Evolutionary conservation across 2,329 filamentous ascomycete genomes (phyloP).

Genomic region (Arthrobotrys pseudoclavata): DNA sequence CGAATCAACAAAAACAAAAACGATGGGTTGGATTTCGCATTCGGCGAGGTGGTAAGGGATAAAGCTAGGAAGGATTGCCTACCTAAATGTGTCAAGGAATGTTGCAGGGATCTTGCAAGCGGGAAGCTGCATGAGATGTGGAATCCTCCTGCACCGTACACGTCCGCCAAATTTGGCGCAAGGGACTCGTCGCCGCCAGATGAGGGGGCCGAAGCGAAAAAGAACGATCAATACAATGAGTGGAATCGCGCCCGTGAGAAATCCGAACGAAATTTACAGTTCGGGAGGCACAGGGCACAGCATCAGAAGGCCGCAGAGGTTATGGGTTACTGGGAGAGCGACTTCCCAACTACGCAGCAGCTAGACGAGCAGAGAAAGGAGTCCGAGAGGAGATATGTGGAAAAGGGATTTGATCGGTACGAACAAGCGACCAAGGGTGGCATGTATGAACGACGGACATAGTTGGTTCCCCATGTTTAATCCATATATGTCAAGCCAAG

Average conservation of each 20-base stretch:
- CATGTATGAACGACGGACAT: slow-evolving; percentile 41
- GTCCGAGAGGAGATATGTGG: slow-evolving; percentile 75
- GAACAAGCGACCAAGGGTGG: slow-evolving; percentile 83
- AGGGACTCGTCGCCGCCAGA: slow-evolving; percentile 36
- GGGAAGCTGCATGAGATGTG: slow-evolving; percentile 59
- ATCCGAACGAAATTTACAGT: slow-evolving; percentile 72
- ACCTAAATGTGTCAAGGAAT: slow-evolving; percentile 78
- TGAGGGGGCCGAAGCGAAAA: slow-evolving; percentile 70
- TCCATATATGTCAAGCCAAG: background rate
- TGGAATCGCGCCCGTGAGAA: slow-evolving; percentile 77
- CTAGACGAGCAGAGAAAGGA: slow-evolving; percentile 75
- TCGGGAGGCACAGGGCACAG: slow-evolving; percentile 81
- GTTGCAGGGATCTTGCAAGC: slow-evolving; percentile 69
- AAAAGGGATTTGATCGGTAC: slow-evolving; percentile 79
- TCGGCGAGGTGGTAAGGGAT: slow-evolving; percentile 79
- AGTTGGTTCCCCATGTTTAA: background rate
- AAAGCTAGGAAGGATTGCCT: slow-evolving; percentile 78
- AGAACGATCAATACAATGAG: slow-evolving; percentile 68
- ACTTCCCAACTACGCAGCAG: slow-evolving; percentile 92
- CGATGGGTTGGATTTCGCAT: slow-evolving; percentile 79
- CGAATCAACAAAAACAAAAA: slow-evolving; percentile 82
- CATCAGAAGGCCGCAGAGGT: slow-evolving; percentile 80
- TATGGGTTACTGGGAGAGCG: slow-evolving; percentile 89
- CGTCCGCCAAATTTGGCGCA: slow-evolving; percentile 43
- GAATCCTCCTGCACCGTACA: slow-evolving; percentile 56